These are phyloP conservation scores for Eucalyptus shirleyi DNA, from an alignment of 345 rosid genomes.

Conservation along the genomic window DNA sequence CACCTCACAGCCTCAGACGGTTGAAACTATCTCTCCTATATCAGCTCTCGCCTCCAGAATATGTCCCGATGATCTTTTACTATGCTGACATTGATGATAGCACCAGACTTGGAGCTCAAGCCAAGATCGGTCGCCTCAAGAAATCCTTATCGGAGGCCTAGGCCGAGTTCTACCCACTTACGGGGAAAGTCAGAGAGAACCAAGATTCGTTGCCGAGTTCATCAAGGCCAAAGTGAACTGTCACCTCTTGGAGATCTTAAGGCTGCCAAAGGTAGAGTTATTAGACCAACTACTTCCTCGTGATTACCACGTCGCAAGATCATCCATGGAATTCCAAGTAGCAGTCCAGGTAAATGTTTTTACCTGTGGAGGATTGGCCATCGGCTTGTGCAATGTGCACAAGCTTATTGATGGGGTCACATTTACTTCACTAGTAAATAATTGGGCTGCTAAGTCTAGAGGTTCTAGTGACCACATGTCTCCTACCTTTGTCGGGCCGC, in stretches of 20 bases:
- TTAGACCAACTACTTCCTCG: conserved; percentile 1
- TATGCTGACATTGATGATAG: not conserved
- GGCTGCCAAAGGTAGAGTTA: not conserved
- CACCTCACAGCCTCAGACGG: conserved; percentile 1
- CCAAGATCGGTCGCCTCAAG: not conserved
- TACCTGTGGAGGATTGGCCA: conserved; percentile 13
- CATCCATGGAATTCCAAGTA: not conserved
- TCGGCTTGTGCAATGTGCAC: conserved; percentile 1
- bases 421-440: not conserved
- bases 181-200: conserved; percentile 2
- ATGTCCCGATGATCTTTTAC: conserved; percentile 9
- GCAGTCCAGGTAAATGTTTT: conserved; percentile 10
- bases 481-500: not conserved
- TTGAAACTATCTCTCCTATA: conserved; percentile 15
- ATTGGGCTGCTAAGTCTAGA: conserved; percentile 5
- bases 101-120: not conserved
- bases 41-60: not conserved
- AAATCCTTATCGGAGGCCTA: conserved; percentile 1
- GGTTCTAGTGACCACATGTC: not conserved
- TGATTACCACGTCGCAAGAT: not conserved
- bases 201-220: not conserved
- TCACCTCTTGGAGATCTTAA: not conserved
- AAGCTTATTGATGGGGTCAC: conserved; percentile 14
- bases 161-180: conserved; percentile 4
- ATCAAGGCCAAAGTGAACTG: not conserved